These are phyloP conservation scores for Mucor sp. DNA, from an alignment of 371 early-diverging fungal species.

Conservation along the genomic window DNA sequence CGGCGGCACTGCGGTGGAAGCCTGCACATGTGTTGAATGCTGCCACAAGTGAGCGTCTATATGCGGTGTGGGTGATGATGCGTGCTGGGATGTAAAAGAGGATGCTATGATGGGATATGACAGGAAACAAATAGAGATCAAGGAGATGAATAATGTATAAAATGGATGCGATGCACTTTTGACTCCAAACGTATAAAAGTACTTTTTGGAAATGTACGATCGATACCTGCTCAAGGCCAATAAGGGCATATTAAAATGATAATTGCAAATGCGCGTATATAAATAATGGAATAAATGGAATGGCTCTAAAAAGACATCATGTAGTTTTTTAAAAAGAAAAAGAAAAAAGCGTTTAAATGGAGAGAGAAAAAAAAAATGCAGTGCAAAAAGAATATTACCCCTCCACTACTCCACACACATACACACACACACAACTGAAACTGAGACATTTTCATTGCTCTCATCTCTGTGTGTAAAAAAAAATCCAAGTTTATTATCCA, in stretches of 20 bases:
- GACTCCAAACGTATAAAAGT: constrained; percentile 66
- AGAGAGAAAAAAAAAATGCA: neutral
- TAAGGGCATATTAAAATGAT: constrained; percentile 28
- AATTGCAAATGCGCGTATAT: neutral
- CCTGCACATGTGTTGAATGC: constrained; percentile 24
- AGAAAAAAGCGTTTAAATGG: neutral
- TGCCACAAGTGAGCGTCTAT: constrained; percentile 39
- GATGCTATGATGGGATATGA: constrained; percentile 41
- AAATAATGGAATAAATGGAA: neutral
- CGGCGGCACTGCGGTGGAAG: neutral
- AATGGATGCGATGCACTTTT: constrained; percentile 59
- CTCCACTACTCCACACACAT: no score
- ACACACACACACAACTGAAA: neutral
- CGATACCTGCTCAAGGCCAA: constrained; percentile 15
- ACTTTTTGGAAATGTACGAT: constrained; percentile 18
- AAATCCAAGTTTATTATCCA: neutral
- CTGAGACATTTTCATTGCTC: neutral
- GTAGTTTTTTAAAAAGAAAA: neutral
- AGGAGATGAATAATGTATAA: constrained; percentile 48
- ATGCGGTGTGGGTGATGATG: neutral
- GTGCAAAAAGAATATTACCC: neutral
- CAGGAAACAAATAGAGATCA: constrained; percentile 51
- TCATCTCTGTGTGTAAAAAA: neutral
- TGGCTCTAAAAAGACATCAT: neutral
- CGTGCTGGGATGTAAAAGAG: neutral